Conservation (phyloP, 75 land plant species). For the Sequoia sempervirens region DNA sequence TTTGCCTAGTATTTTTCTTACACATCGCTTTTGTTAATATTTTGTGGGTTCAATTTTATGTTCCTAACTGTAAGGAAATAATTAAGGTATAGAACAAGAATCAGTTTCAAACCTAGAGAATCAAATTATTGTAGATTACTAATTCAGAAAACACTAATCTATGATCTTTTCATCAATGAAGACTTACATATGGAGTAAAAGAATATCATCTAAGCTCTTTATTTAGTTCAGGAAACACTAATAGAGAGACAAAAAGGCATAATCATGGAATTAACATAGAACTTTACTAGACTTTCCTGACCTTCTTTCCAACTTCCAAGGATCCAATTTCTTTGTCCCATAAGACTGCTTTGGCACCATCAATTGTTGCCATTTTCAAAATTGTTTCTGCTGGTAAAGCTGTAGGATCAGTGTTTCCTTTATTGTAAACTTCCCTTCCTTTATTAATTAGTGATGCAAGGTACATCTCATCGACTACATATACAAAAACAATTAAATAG, state of each 20-base stretch:
- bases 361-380: slow-evolving; percentile 79
- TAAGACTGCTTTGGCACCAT: slow-evolving; percentile 88
- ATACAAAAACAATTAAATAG: background rate
- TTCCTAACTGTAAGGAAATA: background rate
- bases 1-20: background rate
- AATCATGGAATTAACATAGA: background rate
- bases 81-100: background rate
- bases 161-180: background rate
- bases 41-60: background rate
- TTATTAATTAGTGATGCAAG: slow-evolving; percentile 91
- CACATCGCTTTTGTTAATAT: background rate
- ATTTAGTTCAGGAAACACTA: background rate
- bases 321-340: slow-evolving; percentile 92
- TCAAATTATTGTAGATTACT: background rate
- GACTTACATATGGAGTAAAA: background rate
- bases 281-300: slow-evolving; percentile 8
- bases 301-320: slow-evolving; percentile 94
- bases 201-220: background rate
- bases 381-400: slow-evolving; percentile 80
- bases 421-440: slow-evolving; percentile 64
- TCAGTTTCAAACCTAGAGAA: background rate
- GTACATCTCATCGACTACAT: slow-evolving; percentile 93
- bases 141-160: background rate
- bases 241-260: slow-evolving; percentile 2
- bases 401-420: slow-evolving; percentile 85